Evolutionary conservation across 768 basidiomycete species (phyloP), one percentile per base, ranked within the genome.

Genomic region (Termitomyces sp.): DNA sequence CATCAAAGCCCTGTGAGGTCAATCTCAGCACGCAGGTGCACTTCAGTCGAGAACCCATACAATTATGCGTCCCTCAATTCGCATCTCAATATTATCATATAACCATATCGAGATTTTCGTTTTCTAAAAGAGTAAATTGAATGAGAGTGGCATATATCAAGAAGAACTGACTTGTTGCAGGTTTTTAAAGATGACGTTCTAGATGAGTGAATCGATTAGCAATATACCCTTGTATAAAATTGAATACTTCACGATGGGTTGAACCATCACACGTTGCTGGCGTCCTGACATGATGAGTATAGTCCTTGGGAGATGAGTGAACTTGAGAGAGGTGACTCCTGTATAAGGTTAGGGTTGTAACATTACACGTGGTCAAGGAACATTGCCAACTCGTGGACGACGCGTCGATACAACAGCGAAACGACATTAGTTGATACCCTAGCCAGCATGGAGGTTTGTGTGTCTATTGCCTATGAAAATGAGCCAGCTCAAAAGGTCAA

Each of bases 131-230:
- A 37, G 61, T 27, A 56, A 56, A 58, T 58, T 31, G 53, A 59
- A 56, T 58, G 31, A 58, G 18, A 48, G 31, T 57, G 26, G 56
- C 44, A 48, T 22, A 3, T 24, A 53, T n/a, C 50, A 48, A 32
- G 34, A 24, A 51, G 22, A 46, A 63, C 60, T 56, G 36, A 88
- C 92, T 75, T 90, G 86, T 70, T 96, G 94, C 31, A 97, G 80
- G 75, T 96, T 92, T 87, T 96, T 95, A 82, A 97, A 97, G 74
- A 97, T 97, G 61, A 96, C 90, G 78, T 96, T 96, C 93, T 95
- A 61, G 31, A 55, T 39, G 24, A 20, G 18, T 3, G 5, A 41
- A 26, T 29, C 2, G 43, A 36, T 48, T 51, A 42, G 58, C 44
- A 36, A 63, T 60, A 60, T 61, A 53, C 49, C 20, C 29, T 53